phyloP scores from a whole-genome alignment of 306 rosid species.

The Corylus heterophylla region DNA sequence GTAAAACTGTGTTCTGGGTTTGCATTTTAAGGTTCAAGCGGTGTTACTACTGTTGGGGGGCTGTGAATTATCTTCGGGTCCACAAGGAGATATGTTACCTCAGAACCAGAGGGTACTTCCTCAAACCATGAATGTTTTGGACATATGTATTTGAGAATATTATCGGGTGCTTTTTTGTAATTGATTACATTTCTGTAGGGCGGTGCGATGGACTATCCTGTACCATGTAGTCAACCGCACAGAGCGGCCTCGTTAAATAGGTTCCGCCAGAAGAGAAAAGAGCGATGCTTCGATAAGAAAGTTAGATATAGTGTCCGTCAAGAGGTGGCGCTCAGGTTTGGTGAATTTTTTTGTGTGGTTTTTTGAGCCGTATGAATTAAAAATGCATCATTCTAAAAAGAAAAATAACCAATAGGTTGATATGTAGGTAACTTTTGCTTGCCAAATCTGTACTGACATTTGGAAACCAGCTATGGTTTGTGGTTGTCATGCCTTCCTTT shows the following conservation, averaged over 20 bases:
- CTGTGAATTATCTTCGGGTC: constrained; percentile 55
- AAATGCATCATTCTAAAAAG: background rate
- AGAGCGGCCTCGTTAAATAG: constrained; percentile 80
- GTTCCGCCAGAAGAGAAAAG: constrained; percentile 93
- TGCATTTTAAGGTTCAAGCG: constrained; percentile 69
- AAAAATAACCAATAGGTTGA: background rate
- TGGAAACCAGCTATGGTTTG: background rate
- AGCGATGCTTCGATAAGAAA: constrained; percentile 90
- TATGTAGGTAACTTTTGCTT: background rate
- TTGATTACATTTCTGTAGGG: constrained; percentile 41
- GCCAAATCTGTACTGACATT: background rate
- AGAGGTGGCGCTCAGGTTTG: constrained; percentile 95
- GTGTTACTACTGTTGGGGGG: constrained; percentile 85
- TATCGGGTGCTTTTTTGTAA: constrained; percentile 8
- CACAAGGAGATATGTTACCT: constrained; percentile 48
- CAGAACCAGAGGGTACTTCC: constrained; percentile 66
- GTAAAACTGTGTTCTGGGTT: constrained; percentile 13
- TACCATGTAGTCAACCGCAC: constrained; percentile 71
- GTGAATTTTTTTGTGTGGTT: background rate
- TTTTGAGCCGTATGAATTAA: background rate
- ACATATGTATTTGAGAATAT: background rate
- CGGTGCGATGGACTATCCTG: constrained; percentile 50
- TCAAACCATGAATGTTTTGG: constrained; percentile 10
- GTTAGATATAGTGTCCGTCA: constrained; percentile 95
- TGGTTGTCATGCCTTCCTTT: background rate